These are phyloP conservation scores for Lactarius sp. DNA, from an alignment of 768 basidiomycete genomes.

Conservation along the genomic window DNA sequence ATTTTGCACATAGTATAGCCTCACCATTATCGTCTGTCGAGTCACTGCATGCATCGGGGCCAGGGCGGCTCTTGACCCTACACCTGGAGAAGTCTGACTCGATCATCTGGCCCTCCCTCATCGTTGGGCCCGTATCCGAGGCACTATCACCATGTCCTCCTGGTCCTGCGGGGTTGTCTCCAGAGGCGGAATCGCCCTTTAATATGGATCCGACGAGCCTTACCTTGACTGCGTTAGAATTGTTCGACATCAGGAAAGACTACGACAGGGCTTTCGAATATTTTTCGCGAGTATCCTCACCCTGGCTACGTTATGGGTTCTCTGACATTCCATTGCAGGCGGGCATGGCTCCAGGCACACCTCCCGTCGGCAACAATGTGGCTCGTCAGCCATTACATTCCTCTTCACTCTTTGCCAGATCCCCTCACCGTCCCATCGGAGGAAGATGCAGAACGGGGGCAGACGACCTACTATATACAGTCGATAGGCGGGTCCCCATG, in stretches of 20 bases:
- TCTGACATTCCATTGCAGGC: slow-evolving; percentile 39
- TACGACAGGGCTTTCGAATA: slow-evolving; percentile 77
- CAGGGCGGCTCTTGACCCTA: slow-evolving; percentile 68
- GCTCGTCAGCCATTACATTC: slow-evolving; percentile 68
- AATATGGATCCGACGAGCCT: slow-evolving; percentile 87
- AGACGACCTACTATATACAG: slow-evolving; percentile 55
- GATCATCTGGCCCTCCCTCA: slow-evolving; percentile 77
- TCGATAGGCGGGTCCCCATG: slow-evolving; percentile 63
- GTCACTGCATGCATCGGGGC: slow-evolving; percentile 51
- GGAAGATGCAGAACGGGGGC: slow-evolving; percentile 46
- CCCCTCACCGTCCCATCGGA: slow-evolving; percentile 26
- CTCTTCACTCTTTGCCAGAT: slow-evolving; percentile 40
- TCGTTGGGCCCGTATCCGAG: slow-evolving; percentile 69
- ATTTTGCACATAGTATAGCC: slow-evolving; percentile 47
- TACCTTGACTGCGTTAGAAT: slow-evolving; percentile 62
- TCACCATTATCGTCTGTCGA: slow-evolving; percentile 81
- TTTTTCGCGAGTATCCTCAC: slow-evolving; percentile 53
- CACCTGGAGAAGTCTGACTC: slow-evolving; percentile 78
- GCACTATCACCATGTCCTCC: slow-evolving; percentile 49
- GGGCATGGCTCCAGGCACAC: slow-evolving; percentile 77
- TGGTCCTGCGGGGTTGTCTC: slow-evolving; percentile 50
- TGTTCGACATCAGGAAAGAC: slow-evolving; percentile 69
- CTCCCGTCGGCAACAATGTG: slow-evolving; percentile 74
- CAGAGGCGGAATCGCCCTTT: slow-evolving; percentile 54
- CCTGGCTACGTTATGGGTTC: background rate